Evolutionary conservation across 2,329 filamentous ascomycete genomes (phyloP), one percentile per base, ranked within the genome.

Genomic region (Scedosporium apiospermum): DNA sequence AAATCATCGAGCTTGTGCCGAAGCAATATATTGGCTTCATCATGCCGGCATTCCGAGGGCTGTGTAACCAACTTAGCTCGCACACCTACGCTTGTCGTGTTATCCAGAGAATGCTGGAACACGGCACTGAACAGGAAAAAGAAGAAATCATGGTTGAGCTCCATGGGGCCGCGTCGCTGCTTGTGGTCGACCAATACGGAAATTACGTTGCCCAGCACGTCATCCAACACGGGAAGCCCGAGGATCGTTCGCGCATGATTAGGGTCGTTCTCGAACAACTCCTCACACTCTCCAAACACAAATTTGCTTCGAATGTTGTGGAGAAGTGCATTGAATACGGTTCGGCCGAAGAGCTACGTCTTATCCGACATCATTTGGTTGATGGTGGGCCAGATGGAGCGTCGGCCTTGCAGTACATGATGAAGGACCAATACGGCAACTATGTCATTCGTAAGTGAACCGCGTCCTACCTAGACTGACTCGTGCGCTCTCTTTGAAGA

Each of bases 151-250:
- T 97, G 70, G 77, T 81, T 1, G 93, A 98, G 75, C 81, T 99
- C 23, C 89, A 95, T 70, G 79, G 81, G 9, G 88, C 87, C 67
- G 86, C 90, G 9, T 74, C 83, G 38, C 83, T 81, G 63, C 83
- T 98, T 63, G 90, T 97, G 66, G 85, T 86, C 0, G 91, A 98
- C 70, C 88, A 93, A 66, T 99, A 89, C 70, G 95, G 95, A 64
- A 99, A 99, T 75, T 99, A 99, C 71, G 95, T 99, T 18, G 89
- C 90, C 3, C 95, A 98, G 72, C 91, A 98, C 71, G 86, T 98
- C 60, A 92, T 99, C 65, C 80, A 88, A 64, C 85, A 91, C 66
- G 93, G 93, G 26, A 82, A 87, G 60, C 80, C 83, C 3, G 85
- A 88, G 63, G 91, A 97, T 69, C 85, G 87, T 21, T 80, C 81